These are phyloP conservation scores for Cladosporium phlei DNA, from an alignment of 2,329 filamentous ascomycete genomes.

Conservation along the genomic window DNA sequence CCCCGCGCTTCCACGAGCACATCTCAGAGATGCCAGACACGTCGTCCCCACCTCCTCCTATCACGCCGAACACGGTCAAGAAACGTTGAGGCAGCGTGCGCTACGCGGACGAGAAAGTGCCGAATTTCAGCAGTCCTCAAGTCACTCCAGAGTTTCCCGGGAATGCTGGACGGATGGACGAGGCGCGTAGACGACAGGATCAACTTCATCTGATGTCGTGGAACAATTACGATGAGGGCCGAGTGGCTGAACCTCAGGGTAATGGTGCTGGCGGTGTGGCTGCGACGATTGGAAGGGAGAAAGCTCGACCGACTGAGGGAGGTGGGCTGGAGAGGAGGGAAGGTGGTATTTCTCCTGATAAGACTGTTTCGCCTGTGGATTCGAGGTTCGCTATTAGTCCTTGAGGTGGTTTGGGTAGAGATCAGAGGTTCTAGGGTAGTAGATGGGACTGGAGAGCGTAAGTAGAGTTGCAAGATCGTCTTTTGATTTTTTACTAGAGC, in stretches of 20 bases:
- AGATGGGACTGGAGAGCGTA: no score
- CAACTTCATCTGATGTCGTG: conserved; percentile 21
- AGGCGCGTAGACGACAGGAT: conserved; percentile 18
- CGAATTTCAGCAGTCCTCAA: conserved; percentile 20
- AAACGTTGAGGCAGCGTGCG: neutral
- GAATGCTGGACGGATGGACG: neutral
- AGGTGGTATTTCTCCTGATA: conserved; percentile 16
- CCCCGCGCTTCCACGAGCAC: conserved; percentile 16
- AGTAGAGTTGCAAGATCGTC: no score
- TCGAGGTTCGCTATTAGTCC: conserved; percentile 16
- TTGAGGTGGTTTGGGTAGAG: conserved; percentile 13
- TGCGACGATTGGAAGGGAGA: neutral
- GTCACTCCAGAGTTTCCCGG: neutral
- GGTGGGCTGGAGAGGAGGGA: conserved; percentile 15
- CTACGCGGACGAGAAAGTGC: conserved; percentile 16
- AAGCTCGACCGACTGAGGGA: neutral
- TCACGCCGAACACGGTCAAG: neutral
- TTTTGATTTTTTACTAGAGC: no score
- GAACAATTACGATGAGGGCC: conserved; percentile 20
- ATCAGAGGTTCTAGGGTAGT: neutral
- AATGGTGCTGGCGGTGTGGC: neutral
- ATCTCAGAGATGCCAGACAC: conserved; percentile 19
- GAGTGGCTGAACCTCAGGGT: neutral
- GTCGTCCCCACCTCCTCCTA: conserved; percentile 4
- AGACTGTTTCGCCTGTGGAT: conserved; percentile 12